Evolutionary conservation across 352 stramenopile genomes (phyloP), one percentile per base, ranked within the genome.

Genomic region (Phytophthora foliorum): DNA sequence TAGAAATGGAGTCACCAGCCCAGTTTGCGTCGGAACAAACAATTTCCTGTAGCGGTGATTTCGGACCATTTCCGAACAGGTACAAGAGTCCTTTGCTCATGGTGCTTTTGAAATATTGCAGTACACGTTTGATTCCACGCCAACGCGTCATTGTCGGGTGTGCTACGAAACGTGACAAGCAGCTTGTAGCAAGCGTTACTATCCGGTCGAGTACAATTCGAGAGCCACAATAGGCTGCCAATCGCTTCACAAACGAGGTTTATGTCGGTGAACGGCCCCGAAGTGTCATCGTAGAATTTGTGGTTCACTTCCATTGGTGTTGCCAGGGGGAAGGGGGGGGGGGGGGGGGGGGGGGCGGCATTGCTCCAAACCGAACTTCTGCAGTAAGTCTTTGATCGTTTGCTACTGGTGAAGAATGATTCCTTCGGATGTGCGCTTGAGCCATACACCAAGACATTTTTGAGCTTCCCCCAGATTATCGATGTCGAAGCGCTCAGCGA

Each of bases 11-110:
- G n/a, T 57, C 32, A 9, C 50, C 50, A 32, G 32, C 50, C 50
- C 50, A 57, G 50, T 57, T 22, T n/a, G 32, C 50, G 5, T 57
- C 50, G 4, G 19, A 22, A 9, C 46, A 57, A n/a, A 57, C 21
- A 2, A 45, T 9, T 4, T 32, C 16, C 4, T 46, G 9, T 4
- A 13, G 6, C 31, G 14, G 11, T 8, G n/a, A 13, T 2, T 14
- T 19, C 4, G 13, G 10, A 0, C 29, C 2, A 17, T 4, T 31
- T 2, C 3, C 14, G 11, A 22, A 32, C 14, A 46, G 13, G 19
- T 24, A 57, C 9, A 13, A 29, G 2, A 57, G 8, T 6, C 32
- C 32, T 11, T 11, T 19, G 16, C 4, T 22, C 19, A 11, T 14
- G 2, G 50, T 57, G 2, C 50, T 19, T 14, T 57, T 57, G 31